Evolutionary conservation across 2,329 filamentous ascomycete species (phyloP).

Genomic region (Thielaviopsis populi): DNA sequence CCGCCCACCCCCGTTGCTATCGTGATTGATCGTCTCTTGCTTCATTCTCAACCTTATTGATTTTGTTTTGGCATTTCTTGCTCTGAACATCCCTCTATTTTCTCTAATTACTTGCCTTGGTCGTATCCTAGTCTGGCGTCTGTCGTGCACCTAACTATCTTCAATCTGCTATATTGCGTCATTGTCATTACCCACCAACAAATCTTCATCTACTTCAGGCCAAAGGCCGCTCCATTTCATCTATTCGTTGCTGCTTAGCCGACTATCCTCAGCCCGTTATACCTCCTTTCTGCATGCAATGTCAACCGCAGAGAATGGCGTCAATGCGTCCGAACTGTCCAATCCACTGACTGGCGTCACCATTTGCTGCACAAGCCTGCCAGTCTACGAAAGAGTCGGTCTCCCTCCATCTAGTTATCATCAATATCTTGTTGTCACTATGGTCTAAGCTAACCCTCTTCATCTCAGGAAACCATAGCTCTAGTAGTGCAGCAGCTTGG

Average conservation of each 20-base stretch:
- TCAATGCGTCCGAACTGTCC: conserved; percentile 21
- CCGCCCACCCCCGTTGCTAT: neutral
- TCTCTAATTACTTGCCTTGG: neutral
- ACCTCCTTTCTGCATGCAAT: neutral
- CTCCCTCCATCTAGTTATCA: neutral
- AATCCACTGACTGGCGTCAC: conserved; percentile 56
- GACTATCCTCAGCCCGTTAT: neutral
- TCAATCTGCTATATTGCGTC: neutral
- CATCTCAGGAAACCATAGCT: conserved; percentile 38
- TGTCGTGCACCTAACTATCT: neutral
- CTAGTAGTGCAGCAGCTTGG: conserved; percentile 64
- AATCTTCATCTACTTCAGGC: neutral
- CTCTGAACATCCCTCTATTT: neutral
- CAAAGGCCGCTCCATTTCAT: neutral
- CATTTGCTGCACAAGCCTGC: conserved; percentile 77
- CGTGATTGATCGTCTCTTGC: neutral
- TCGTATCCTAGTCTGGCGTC: neutral
- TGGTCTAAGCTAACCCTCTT: conserved; percentile 13
- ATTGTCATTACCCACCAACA: neutral
- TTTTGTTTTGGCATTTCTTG: neutral
- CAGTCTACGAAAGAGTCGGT: conserved; percentile 57
- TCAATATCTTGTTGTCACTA: conserved; percentile 6
- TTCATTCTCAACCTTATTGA: neutral
- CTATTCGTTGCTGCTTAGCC: neutral
- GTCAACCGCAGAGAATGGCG: neutral